Evolutionary conservation across 805 yeast genomes (phyloP).

Genomic region (Ogataea sp.): DNA sequence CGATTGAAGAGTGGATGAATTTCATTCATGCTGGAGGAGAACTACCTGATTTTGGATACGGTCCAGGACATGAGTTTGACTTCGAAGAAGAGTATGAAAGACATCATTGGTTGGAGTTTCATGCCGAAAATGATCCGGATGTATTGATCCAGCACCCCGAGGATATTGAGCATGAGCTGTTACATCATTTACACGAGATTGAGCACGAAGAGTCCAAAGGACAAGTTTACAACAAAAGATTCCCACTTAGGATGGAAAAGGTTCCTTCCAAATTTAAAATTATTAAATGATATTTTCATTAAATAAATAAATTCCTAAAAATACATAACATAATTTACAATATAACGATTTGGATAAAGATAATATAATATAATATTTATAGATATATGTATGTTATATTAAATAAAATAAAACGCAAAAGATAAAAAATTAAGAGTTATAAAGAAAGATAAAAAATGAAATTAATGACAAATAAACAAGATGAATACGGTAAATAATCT

Average conservation of each 20-base stretch:
- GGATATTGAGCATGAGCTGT: constrained; percentile 79
- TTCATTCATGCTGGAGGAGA: constrained; percentile 57
- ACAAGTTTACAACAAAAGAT: constrained; percentile 6
- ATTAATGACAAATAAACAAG: not conserved
- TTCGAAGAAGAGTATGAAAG: constrained; percentile 84
- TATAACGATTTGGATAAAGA: no score
- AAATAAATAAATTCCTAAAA: not conserved
- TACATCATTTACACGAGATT: constrained; percentile 81
- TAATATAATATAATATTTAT: no score
- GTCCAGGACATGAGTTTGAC: constrained; percentile 87
- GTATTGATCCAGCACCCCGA: constrained; percentile 76
- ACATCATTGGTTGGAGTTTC: constrained; percentile 87
- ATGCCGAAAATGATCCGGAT: constrained; percentile 73
- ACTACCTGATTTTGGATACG: constrained; percentile 88
- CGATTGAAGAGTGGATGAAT: constrained; percentile 60
- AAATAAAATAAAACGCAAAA: not conserved
- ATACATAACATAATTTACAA: not conserved
- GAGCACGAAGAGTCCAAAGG: constrained; percentile 36
- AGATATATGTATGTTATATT: no score
- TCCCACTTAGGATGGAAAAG: constrained; percentile 11
- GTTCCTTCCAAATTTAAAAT: constrained; percentile 14
- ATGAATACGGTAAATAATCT: not conserved
- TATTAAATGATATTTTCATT: not conserved
- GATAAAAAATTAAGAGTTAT: constrained; percentile 2
- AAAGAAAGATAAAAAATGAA: not conserved